Evolutionary conservation across 768 basidiomycete species (phyloP).

Genomic region (Inosperma sp.): DNA sequence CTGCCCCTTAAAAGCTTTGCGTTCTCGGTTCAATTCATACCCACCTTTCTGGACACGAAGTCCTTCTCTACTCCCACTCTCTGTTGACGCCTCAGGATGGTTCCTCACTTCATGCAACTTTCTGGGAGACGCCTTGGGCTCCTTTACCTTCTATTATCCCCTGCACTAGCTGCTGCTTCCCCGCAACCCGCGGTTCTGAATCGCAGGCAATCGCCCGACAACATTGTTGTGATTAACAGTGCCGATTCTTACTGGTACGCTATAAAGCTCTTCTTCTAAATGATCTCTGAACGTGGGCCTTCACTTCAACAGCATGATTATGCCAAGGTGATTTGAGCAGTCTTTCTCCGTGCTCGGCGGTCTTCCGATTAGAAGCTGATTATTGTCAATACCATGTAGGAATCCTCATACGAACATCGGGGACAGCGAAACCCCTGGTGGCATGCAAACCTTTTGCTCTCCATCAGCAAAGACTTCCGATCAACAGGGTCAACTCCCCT

Average conservation of each 20-base stretch:
- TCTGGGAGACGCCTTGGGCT: too few species aligned
- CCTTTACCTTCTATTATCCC: neutral
- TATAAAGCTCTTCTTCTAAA: neutral
- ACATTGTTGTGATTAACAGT: slow-evolving; percentile 48
- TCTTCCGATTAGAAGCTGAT: too few species aligned
- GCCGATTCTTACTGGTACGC: slow-evolving; percentile 43
- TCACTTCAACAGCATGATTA: slow-evolving; percentile 37
- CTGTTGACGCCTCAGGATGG: too few species aligned
- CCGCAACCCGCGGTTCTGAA: too few species aligned
- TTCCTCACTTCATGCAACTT: too few species aligned
- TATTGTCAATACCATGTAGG: too few species aligned
- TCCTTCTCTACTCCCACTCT: too few species aligned
- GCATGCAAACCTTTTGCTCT: slow-evolving; percentile 53
- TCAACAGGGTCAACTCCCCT: slow-evolving; percentile 44
- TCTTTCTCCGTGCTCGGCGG: neutral
- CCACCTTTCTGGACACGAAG: too few species aligned
- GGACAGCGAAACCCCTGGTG: slow-evolving; percentile 49
- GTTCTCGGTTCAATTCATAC: too few species aligned
- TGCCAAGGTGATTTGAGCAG: slow-evolving; percentile 34
- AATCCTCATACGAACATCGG: slow-evolving; percentile 51
- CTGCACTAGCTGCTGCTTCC: neutral
- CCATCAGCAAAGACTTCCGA: slow-evolving; percentile 36
- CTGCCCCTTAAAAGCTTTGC: too few species aligned
- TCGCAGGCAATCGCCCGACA: slow-evolving; percentile 34
- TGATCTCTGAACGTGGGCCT: neutral